Base-by-base conservation (phyloP, 2,329 filamentous ascomycete genomes). In the Colletotrichum sp. region DNA sequence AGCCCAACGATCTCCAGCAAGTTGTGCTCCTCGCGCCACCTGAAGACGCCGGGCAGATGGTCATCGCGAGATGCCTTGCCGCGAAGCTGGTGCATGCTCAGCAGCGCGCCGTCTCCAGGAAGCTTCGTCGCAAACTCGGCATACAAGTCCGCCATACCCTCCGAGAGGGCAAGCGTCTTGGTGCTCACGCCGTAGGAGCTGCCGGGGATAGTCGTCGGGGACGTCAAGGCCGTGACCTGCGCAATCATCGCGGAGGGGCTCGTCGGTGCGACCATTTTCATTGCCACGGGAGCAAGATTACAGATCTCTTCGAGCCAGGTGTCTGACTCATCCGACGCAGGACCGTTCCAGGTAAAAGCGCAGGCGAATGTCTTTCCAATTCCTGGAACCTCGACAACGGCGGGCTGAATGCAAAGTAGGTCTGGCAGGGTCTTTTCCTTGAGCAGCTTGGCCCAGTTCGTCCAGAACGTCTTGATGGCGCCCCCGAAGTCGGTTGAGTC, bases 1-100 rank as follows among this genome's bases (percentile, higher is more conserved):
- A 78, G 78, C 1, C 82, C 77, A 1, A 86, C 52, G 28, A 86
- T 79, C 76, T 86, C 84, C 7, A 86, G n/a, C 77, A 85, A 79
- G 63, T 82, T 80, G 73, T 86, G 84, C 14, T 82, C 80, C 2
- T 79, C 74, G 30, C 83, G 77, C 9, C 79, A 72, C 24, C 80
- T 79, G 65, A 84, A 83, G 3, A 85, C 80, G 0, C 83, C 81
- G 8, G 79, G 64, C n/a, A 67, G 61, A 34, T 76, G 77, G 6
- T 69, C 69, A 7, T 34, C 73, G 5, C 81, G 78, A 6, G 80
- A 55, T 4, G 61, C 52, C 3, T 30, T 67, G 8, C 65, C 79
- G 6, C 81, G 78, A 10, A 83, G 80, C 43, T 81, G 79, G 65
- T 85, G 83, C 12, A 84, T 74, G 1, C 78, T 80, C 16, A 83